Evolutionary conservation across 345 rosid genomes (phyloP).

Genomic region (Pelargonium nanum): DNA sequence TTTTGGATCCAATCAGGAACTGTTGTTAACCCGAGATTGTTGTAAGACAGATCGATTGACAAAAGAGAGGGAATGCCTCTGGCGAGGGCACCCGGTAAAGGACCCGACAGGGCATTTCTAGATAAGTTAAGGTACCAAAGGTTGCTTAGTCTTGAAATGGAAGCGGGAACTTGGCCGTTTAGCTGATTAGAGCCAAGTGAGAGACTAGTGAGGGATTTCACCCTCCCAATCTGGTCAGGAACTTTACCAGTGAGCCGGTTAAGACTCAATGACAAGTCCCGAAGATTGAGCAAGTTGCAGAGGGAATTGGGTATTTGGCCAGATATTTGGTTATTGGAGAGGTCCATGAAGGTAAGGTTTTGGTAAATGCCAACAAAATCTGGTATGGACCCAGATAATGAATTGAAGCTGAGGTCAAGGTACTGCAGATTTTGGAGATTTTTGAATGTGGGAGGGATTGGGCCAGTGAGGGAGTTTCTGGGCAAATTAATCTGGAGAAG

Average conservation of each 20-base stretch:
- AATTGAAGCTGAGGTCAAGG: conserved; percentile 73
- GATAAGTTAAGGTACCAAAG: conserved; percentile 91
- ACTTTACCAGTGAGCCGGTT: conserved; percentile 57
- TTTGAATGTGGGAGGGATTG: conserved; percentile 48
- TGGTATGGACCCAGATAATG: conserved; percentile 56
- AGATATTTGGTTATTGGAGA: conserved; percentile 56
- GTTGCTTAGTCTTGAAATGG: conserved; percentile 50
- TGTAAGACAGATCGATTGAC: conserved; percentile 76
- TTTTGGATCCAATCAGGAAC: conserved; percentile 66
- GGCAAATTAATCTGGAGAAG: conserved; percentile 33
- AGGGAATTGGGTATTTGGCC: conserved; percentile 56
- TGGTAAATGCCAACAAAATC: conserved; percentile 36
- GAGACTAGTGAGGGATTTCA: conserved; percentile 63
- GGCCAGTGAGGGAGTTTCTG: conserved; percentile 60
- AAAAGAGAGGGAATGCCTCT: conserved; percentile 58
- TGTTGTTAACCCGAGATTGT: conserved; percentile 55
- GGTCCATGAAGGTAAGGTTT: conserved; percentile 45
- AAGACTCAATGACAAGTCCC: conserved; percentile 45
- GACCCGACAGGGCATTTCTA: conserved; percentile 56
- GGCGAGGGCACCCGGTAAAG: conserved; percentile 42
- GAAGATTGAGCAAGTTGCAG: conserved; percentile 39
- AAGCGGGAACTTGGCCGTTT: conserved; percentile 53
- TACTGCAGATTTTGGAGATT: conserved; percentile 39
- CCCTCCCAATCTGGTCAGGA: conserved; percentile 49
- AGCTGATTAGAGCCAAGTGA: conserved; percentile 53